Base-by-base conservation (phyloP, 2,329 filamentous ascomycete species). In the Pseudonectria foliicola region DNA sequence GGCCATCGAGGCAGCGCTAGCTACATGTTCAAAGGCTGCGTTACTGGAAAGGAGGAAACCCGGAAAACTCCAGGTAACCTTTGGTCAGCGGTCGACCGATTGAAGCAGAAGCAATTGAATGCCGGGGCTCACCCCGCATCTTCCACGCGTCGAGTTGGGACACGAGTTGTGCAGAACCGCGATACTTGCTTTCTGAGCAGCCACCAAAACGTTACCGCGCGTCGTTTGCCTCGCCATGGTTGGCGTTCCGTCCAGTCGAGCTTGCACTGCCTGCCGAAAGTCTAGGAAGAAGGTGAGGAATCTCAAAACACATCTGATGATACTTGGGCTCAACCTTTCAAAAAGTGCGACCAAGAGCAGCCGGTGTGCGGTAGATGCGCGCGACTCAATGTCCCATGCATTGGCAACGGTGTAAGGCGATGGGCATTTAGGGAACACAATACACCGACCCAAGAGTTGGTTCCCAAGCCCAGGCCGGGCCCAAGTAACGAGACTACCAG, bases 231-330 rank as follows among this genome's bases (percentile, higher is more conserved):
- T n/a, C n/a, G 18, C 18, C 18, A 33, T 33, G 31, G 23, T 25
- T 5, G 31, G 23, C 6, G 31, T 26, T 15, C 31, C 31, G 2
- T 14, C 6, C 21, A 33, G 31, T 14, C 24, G 16, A n/a, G 31
- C 23, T 45, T 48, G 45, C 25, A 37, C 44, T 1, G 39, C 37
- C 7, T 48, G 45, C 12, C 37, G 45, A 8, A 43, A 27, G 8
- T 45, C 46, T n/a, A 48, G 48, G 31, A 48, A 48, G 14, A 31
- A 29, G 25, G 45, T 48, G 29, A 32, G 34, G 8, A n/a, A 45
- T 42, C 5, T 7, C 29, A 11, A 13, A 14, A 13, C 12, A 10
- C 13, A 13, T 12, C 30, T 7, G 10, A 25, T 29, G 27, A 21
- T 21, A 21, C 8, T 21, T n/a, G n/a, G n/a, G 18, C 18, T 15